Base-by-base conservation (phyloP, 257 asterid genomes). In the Scutellaria baicalensis region DNA sequence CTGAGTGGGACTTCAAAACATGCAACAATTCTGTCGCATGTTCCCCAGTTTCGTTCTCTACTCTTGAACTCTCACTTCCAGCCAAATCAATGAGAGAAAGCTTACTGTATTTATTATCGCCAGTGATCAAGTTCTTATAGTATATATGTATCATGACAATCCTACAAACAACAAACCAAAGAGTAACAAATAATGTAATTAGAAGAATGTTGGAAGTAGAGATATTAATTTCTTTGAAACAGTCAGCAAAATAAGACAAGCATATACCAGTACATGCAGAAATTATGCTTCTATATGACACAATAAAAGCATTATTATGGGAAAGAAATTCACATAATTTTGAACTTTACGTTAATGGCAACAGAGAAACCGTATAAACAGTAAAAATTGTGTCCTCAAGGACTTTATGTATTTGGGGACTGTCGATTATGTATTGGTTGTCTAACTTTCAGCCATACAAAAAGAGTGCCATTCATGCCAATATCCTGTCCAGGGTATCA, bases 11-110 rank as follows among this genome's bases (percentile, higher is more conserved):
- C 72, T 88, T 94, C 89, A 91, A 78, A 74, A 84, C 97, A 83
- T 94, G 97, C 89, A 94, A 87, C 83, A 89, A 75, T 54, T 86
- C 95, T 21, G 97, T 92, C 40, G 89, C 95, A 35, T 74, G 97
- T 67, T 85, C 90, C 57, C 96, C 96, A 51, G 79, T 71, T 72
- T 89, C 95, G 66, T 91, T 92, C 64, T 88, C 95, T 33, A 71
- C 79, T 58, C 54, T 70, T 66, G 75, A 68, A 69, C 83, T 81
- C 65, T 84, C 95, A 74, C 96, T 89, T 83, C 93, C 99, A 79
- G 99, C 97, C 88, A 94, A 86, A 81, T 94, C 99, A 78, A 89
- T 84, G 44, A 94, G 88, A 78, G 95, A 84, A 77, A 94, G 96
- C 83, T 89, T 94, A 85, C 99, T 94, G 71, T 88, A 85, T 71